Base-by-base conservation (phyloP, 169 alveolate species). In the Eimeria mitis region DNA sequence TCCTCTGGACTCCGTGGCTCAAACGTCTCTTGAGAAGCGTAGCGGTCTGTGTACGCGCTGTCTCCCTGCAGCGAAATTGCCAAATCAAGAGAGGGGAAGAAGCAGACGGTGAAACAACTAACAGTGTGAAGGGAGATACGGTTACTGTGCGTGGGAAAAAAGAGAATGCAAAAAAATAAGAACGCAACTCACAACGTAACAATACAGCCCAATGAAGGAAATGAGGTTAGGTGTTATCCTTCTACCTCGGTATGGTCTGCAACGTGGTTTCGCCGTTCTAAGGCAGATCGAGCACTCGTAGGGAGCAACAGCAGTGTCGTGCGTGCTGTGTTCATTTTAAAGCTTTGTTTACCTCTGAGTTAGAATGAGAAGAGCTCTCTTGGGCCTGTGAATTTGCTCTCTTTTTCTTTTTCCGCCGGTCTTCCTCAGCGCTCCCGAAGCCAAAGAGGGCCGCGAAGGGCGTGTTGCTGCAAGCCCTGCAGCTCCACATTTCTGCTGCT, bases 1-100 rank as follows among this genome's bases (percentile, higher is more conserved):
- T 98, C 99, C 84, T 98, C 99, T 7, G 99, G 97, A 75, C 98
- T 97, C 42, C 99, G 97, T 63, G 97, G 98, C 91, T 97, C 98
- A 56, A 96, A 96, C 68, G 95, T 91, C 88, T 81, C 94, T 44
- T 96, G 98, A 21, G 96, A 98, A 6, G 95, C 88, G 44, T 59
- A 96, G 89, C 63, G 95, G 49, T 76, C 95, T 81, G 89, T 97
- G 56, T 63, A 92, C 42, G 89, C 92, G 54, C 96, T 92, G 13
- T 92, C 96, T 4, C 88, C 92, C 96, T 92, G 92, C 23, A 49
- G 54, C 47, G 44, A 6, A 54, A 31, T 19, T 34, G 5, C 34
- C 54, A 28, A 1, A 81, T 5, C 23, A 8, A 31, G 21, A n/a
- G 23, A n/a, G 25, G 21, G 47, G 47, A 11, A 31, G 4, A 31